Evolutionary conservation across 2,329 filamentous ascomycete genomes (phyloP).

Genomic region (Clonostachys rosea): DNA sequence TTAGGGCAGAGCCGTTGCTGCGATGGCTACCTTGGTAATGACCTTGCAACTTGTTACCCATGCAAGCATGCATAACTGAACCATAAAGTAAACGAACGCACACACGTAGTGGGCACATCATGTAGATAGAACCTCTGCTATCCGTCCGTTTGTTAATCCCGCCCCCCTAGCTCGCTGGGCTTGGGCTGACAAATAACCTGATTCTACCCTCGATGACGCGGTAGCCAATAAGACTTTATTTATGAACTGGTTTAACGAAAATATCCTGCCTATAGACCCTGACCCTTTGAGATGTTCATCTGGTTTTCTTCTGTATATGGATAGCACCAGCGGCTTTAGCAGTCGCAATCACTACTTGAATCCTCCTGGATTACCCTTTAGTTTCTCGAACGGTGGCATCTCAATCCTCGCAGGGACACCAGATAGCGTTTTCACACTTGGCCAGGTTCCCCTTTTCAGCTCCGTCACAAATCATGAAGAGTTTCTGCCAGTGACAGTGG

Average conservation of each 20-base stretch:
- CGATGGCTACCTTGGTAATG: too few relatives aligned
- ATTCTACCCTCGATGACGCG: slow-evolving; percentile 24
- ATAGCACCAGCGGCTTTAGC: slow-evolving; percentile 4
- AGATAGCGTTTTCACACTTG: slow-evolving; percentile 34
- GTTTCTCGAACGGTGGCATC: slow-evolving; percentile 32
- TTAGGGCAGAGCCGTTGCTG: too few relatives aligned
- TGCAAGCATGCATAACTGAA: too few relatives aligned
- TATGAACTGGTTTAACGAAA: slow-evolving; percentile 36
- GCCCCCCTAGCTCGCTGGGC: slow-evolving; percentile 25
- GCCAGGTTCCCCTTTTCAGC: slow-evolving; percentile 25
- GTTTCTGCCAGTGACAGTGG: slow-evolving; percentile 50
- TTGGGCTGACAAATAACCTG: slow-evolving; percentile 21
- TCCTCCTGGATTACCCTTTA: slow-evolving; percentile 36
- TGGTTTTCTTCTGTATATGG: slow-evolving; percentile 40
- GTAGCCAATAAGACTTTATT: slow-evolving; percentile 44
- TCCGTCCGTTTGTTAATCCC: slow-evolving; percentile 26
- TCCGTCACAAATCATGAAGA: slow-evolving; percentile 39
- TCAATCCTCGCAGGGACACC: slow-evolving; percentile 29
- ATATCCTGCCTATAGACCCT: slow-evolving; percentile 30
- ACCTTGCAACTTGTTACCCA: too few relatives aligned
- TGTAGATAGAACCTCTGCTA: too few relatives aligned
- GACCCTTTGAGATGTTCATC: slow-evolving; percentile 34
- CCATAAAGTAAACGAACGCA: too few relatives aligned
- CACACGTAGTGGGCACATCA: too few relatives aligned
- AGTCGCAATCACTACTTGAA: slow-evolving; percentile 25